Percentiles rank a stretch among this genome's conserved stretches.
Conservation (phyloP, 805 yeast species). For the Maudiozyma saulgeensis region DNA sequence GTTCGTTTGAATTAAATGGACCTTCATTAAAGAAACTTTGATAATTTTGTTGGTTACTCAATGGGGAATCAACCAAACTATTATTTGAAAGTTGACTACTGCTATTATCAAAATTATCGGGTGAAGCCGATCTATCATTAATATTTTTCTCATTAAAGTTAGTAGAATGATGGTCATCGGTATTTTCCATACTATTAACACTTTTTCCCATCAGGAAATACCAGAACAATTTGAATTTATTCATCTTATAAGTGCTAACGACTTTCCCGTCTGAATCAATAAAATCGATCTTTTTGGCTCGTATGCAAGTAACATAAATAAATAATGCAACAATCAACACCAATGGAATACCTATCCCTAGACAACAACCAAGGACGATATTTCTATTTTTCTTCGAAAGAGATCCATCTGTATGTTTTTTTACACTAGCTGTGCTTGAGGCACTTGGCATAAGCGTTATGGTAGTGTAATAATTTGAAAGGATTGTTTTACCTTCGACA, state of each 20-base stretch:
- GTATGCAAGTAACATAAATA: constrained; percentile 24
- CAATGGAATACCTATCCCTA: constrained; percentile 61
- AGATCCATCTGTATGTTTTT: constrained; percentile 33
- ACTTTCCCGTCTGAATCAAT: constrained; percentile 31
- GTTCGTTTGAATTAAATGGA: background rate
- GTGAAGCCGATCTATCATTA: background rate
- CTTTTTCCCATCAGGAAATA: constrained; percentile 22
- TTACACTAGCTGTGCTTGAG: constrained; percentile 15
- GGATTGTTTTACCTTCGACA: constrained; percentile 28
- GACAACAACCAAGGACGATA: constrained; percentile 58
- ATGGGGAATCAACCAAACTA: background rate
- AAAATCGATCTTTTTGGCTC: constrained; percentile 25
- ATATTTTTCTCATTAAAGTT: constrained; percentile 1
- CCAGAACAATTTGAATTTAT: constrained; percentile 26
- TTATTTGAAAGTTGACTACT: background rate
- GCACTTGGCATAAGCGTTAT: constrained; percentile 23
- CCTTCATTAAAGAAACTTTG: constrained; percentile 1
- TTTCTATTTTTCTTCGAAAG: constrained; percentile 41
- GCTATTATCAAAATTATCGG: background rate
- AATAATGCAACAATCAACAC: constrained; percentile 22
- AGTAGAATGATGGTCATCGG: background rate
- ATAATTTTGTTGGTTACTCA: background rate
- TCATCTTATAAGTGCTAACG: constrained; percentile 28
- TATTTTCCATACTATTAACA: background rate
- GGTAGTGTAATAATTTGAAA: constrained; percentile 26